Evolutionary conservation across 2,329 filamentous ascomycete species (phyloP).

Genomic region (Aspergillus sp.): DNA sequence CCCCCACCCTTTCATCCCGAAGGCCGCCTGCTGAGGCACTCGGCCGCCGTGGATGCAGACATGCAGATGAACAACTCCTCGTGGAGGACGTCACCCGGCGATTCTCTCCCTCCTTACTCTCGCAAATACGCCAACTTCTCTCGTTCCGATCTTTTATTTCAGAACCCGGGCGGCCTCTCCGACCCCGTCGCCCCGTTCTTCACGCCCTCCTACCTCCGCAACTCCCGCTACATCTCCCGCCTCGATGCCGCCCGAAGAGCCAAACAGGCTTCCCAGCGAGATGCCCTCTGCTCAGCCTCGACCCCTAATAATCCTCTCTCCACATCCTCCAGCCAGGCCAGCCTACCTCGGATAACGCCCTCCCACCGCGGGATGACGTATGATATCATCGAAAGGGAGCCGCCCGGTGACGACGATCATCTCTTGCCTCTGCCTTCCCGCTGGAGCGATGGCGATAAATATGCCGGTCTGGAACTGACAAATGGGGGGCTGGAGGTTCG

Average conservation of each 20-base stretch:
- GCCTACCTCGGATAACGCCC: conserved; percentile 58
- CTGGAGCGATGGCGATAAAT: conserved; percentile 81
- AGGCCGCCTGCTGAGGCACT: conserved; percentile 33
- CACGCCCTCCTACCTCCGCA: conserved; percentile 77
- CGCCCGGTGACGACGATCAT: conserved; percentile 59
- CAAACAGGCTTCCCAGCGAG: conserved; percentile 55
- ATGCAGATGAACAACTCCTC: conserved; percentile 50
- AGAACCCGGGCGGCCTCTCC: conserved; percentile 24
- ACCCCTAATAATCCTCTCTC: conserved; percentile 42
- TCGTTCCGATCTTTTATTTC: conserved; percentile 28
- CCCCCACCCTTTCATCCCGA: conserved; percentile 36
- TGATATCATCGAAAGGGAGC: conserved; percentile 77
- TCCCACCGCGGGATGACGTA: conserved; percentile 77
- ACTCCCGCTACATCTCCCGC: conserved; percentile 74
- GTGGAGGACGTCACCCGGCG: conserved; percentile 44
- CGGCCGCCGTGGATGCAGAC: conserved; percentile 49
- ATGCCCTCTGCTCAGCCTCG: conserved; percentile 50
- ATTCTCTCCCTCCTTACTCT: conserved; percentile 47
- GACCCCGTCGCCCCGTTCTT: conserved; percentile 51
- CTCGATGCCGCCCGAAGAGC: conserved; percentile 69
- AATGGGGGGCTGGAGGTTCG: conserved; percentile 71
- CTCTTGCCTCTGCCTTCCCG: conserved; percentile 71
- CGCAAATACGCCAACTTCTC: conserved; percentile 46
- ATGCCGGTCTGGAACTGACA: conserved; percentile 69
- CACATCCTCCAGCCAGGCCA: conserved; percentile 58